Conservation (phyloP, 768 basidiomycete species). For the Hygrophoropsis aurantiaca region DNA sequence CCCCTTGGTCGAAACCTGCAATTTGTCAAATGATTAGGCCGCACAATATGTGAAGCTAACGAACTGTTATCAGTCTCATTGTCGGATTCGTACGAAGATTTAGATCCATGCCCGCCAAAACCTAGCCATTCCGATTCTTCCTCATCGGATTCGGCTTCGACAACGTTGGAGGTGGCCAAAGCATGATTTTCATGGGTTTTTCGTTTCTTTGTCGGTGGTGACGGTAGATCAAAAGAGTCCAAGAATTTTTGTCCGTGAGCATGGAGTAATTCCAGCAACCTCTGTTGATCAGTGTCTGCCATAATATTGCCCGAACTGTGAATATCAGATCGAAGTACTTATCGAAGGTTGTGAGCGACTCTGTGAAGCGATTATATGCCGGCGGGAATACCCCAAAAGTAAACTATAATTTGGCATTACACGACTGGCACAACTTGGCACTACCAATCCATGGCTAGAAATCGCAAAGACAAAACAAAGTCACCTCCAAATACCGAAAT, state of each 20-base stretch:
- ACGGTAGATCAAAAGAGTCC: conserved; percentile 34
- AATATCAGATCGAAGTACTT: too few species aligned
- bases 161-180: conserved; percentile 20
- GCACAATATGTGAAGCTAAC: neutral
- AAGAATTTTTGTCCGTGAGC: conserved; percentile 49
- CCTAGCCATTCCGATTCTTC: conserved; percentile 45
- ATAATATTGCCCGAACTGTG: too few species aligned
- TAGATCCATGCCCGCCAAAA: conserved; percentile 15
- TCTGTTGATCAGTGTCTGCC: conserved; percentile 22
- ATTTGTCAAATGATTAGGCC: neutral
- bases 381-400: too few species aligned
- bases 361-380: too few species aligned
- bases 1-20: conserved; percentile 42
- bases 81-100: conserved; percentile 10
- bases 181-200: conserved; percentile 1
- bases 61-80: conserved; percentile 18
- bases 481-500: conserved; percentile 40
- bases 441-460: conserved; percentile 25
- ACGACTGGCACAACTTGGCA: neutral
- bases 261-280: conserved; percentile 41
- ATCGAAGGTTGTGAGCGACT: too few species aligned
- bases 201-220: conserved; percentile 18
- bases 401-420: conserved; percentile 13
- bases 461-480: conserved; percentile 17
- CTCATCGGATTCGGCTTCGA: conserved; percentile 13